A percentile compares a stretch with the other conserved stretches of the same genome.
Conservation (phyloP, 345 rosid genomes). For the Acer negundo region DNA sequence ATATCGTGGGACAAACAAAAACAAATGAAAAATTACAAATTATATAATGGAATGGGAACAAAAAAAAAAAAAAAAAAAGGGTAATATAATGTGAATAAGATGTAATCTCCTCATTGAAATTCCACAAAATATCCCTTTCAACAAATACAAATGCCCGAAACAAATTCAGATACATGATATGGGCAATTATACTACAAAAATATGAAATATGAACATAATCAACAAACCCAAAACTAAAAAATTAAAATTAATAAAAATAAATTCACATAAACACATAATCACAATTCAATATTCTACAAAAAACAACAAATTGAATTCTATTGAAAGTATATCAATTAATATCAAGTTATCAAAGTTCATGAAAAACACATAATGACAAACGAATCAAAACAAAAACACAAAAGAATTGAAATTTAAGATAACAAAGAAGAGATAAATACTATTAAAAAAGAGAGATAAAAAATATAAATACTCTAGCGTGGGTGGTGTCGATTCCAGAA, state of each 20-base stretch:
- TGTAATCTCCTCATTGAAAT: neutral
- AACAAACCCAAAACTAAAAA: neutral
- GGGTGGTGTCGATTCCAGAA: slow-evolving; percentile 36
- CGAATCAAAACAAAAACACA: neutral
- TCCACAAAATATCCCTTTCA: neutral
- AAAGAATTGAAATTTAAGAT: neutral
- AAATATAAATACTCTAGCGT: slow-evolving; percentile 34
- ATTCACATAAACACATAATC: neutral
- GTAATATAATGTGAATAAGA: too few relatives aligned
- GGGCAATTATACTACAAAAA: neutral
- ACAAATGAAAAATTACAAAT: neutral
- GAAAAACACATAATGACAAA: neutral
- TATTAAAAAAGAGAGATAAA: neutral
- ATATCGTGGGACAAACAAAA: neutral
- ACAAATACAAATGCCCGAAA: neutral
- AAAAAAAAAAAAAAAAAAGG: neutral
- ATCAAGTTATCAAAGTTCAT: neutral
- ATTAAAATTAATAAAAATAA: too few relatives aligned
- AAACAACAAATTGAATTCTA: neutral
- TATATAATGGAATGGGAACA: neutral
- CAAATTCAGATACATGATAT: neutral
- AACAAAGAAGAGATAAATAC: neutral
- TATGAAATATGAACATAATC: neutral
- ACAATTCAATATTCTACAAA: neutral
- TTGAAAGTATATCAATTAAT: neutral